Evolutionary conservation across 306 rosid species (phyloP), one percentile per base, ranked within the genome.

Genomic region (Medicago ruthenica): DNA sequence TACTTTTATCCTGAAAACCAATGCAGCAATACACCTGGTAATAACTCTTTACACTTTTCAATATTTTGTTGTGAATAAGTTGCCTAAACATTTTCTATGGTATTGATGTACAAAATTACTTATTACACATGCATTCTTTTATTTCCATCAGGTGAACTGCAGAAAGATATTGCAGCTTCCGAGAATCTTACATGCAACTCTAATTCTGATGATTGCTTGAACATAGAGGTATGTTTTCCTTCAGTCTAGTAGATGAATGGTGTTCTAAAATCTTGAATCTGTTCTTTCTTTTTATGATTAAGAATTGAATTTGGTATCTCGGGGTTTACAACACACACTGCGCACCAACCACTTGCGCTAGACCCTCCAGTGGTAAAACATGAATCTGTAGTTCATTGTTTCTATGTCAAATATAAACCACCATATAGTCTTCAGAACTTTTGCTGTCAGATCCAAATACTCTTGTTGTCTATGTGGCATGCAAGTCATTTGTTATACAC

Each of bases 1-100:
- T 85, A 36, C 86, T 84, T 65, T 42, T 80, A 72, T 71, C 82
- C 90, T 53, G 88, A 84, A 76, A 80, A 85, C 18, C 82, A 76
- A 7, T 42, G 68, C 81, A 85, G 70, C 67, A 67, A 79, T 78
- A 47, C 75, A 31, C 18, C 81, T 21, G 73, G 81, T 60, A 84
- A 89, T 67, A 11, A 62, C 76, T 63, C 73, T 70, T 20, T 17
- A 22, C 54, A 40, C 57, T 11, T 58, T 58, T 6, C 11, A 2
- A 12, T 22, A 22, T 18, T 72, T 59, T 75, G 67, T 75, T 75
- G 45, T 76, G 70, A 44, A 21, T 20, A 44, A 69, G 81, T 71
- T 47, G 69, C 69, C 83, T 80, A 0, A 73, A 59, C 18, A 54
- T 14, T 41, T 73, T 37, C 2, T 61, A 78, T 63, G 59, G 75